phyloP scores from a whole-genome alignment of 2,329 filamentous ascomycete species.

The Pyricularia grisea region DNA sequence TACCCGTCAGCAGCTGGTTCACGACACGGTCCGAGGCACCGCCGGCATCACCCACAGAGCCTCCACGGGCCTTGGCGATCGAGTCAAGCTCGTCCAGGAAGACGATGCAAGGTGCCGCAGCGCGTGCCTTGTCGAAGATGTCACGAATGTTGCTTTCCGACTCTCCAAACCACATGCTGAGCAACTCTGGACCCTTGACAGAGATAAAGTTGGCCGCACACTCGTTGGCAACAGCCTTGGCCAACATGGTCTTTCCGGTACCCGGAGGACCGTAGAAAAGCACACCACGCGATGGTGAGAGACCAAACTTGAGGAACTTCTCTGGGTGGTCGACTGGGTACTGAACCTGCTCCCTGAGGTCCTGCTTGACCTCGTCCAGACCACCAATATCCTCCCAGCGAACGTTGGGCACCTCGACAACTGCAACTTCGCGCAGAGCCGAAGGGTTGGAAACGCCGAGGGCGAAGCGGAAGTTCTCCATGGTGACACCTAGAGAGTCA shows the following conservation, averaged over 20 bases:
- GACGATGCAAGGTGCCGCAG: slow-evolving; percentile 93
- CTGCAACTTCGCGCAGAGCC: slow-evolving; percentile 94
- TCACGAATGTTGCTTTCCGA: slow-evolving; percentile 99
- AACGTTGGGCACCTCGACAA: slow-evolving; percentile 98
- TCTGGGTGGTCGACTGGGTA: slow-evolving; percentile 99
- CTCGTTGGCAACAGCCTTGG: slow-evolving; percentile 98
- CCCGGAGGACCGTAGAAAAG: slow-evolving; percentile 97
- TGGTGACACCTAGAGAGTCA: slow-evolving; percentile 95
- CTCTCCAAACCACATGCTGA: slow-evolving; percentile 99
- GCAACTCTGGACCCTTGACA: slow-evolving; percentile 93
- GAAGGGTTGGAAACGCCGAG: slow-evolving; percentile 98
- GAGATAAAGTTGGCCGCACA: slow-evolving; percentile 99
- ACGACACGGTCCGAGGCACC: slow-evolving; percentile 99
- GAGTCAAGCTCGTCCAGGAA: slow-evolving; percentile 99
- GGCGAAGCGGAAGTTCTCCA: slow-evolving; percentile 99
- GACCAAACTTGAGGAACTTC: slow-evolving; percentile 99
- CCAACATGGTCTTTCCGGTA: slow-evolving; percentile 99
- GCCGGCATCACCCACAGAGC: slow-evolving; percentile 89
- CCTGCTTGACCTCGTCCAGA: slow-evolving; percentile 96
- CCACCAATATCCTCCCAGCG: slow-evolving; percentile 99
- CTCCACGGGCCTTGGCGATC: slow-evolving; percentile 98
- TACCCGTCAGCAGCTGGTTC: slow-evolving; percentile 96
- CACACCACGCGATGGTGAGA: slow-evolving; percentile 95
- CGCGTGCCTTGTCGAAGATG: slow-evolving; percentile 99
- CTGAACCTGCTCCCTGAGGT: slow-evolving; percentile 97